phyloP scores from a whole-genome alignment of 140 eudicot genomes.

The Ambrosia hybrid region DNA sequence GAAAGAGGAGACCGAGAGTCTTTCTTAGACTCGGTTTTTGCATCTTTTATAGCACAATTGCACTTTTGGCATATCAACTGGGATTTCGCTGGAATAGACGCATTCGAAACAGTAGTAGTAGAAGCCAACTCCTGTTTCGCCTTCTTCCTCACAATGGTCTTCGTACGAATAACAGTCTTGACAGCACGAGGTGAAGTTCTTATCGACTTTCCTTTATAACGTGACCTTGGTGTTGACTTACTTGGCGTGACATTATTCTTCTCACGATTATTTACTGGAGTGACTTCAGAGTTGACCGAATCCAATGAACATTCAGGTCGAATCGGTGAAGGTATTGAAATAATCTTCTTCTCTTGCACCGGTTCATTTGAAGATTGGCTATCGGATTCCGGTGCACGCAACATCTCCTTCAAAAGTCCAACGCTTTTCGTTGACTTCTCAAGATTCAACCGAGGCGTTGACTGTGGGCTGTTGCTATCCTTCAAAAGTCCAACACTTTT shows the following conservation, averaged over 20 bases:
- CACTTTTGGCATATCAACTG: slow-evolving; percentile 76
- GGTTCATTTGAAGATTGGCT: slow-evolving; percentile 31
- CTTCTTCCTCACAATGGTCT: slow-evolving; percentile 55
- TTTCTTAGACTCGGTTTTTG: slow-evolving; percentile 31
- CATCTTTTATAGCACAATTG: slow-evolving; percentile 60
- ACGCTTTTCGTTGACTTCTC: too few species aligned
- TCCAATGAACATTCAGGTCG: slow-evolving; percentile 27
- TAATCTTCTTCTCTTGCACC: slow-evolving; percentile 31
- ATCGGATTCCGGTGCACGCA: slow-evolving; percentile 35
- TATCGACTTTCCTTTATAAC: slow-evolving; percentile 50
- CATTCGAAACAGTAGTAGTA: slow-evolving; percentile 19
- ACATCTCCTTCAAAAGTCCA: slow-evolving; percentile 32
- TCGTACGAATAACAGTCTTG: slow-evolving; percentile 60
- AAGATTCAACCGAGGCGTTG: too few species aligned
- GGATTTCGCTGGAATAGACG: slow-evolving; percentile 28
- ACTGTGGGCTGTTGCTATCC: too few species aligned
- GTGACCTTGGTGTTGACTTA: slow-evolving; percentile 44
- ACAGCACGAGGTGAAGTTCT: slow-evolving; percentile 50
- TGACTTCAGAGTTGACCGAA: slow-evolving; percentile 37
- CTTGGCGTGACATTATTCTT: slow-evolving; percentile 29
- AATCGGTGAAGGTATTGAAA: slow-evolving; percentile 27
- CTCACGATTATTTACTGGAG: slow-evolving; percentile 28
- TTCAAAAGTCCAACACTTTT: too few species aligned
- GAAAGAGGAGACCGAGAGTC: slow-evolving; percentile 37
- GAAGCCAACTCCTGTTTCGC: slow-evolving; percentile 39